Conservation (phyloP, 106 monocot species). For the Apostasia shenzhenica region DNA sequence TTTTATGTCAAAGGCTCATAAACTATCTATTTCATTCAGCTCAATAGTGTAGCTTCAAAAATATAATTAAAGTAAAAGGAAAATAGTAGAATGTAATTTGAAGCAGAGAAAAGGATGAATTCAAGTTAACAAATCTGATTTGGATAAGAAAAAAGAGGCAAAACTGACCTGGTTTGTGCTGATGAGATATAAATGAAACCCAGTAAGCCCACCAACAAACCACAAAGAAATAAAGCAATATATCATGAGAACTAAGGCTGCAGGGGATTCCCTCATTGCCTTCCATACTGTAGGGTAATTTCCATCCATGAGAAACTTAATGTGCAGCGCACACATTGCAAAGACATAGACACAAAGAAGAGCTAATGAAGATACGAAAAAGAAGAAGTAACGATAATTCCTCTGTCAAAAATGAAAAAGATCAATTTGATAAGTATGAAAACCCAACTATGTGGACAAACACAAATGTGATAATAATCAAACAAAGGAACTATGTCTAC, state of each 20-base stretch:
- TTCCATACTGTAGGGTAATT: conserved; percentile 77
- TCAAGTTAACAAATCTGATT: neutral
- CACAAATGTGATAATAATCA: no score
- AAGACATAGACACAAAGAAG: conserved; percentile 84
- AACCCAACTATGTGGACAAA: neutral
- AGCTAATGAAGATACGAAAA: conserved; percentile 64
- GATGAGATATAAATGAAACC: conserved; percentile 82
- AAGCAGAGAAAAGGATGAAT: neutral
- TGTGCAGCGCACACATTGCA: conserved; percentile 65
- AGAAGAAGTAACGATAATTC: conserved; percentile 82
- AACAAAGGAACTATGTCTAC: no score
- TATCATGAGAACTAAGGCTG: conserved; percentile 58
- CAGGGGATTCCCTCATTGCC: conserved; percentile 75
- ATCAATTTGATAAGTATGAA: neutral
- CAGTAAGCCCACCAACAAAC: conserved; percentile 92
- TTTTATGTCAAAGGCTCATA: no score
- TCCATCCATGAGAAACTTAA: conserved; percentile 80
- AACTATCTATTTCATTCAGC: no score
- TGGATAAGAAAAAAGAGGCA: neutral
- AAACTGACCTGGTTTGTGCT: conserved; percentile 71
- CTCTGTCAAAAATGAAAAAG: conserved; percentile 29
- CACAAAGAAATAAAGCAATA: conserved; percentile 72
- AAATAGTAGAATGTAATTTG: neutral
- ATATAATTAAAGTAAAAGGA: no score
- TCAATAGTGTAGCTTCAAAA: no score